These are phyloP conservation scores for Exophiala mesophila DNA, from an alignment of 2,329 filamentous ascomycete species.

Conservation along the genomic window DNA sequence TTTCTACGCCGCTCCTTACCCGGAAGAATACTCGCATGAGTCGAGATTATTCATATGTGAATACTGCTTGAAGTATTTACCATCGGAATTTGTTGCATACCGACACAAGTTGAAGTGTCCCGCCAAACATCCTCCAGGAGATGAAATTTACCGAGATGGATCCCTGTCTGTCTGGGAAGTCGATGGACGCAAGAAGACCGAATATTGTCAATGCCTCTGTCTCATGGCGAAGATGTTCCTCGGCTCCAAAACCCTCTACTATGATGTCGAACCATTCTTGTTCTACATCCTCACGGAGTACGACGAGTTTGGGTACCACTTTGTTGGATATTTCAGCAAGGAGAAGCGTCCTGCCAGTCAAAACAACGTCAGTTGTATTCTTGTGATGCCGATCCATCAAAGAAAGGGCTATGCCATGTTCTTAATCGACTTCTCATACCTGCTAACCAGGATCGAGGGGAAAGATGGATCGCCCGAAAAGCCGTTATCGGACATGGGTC, in stretches of 20 bases:
- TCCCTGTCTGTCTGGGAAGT: slow-evolving; percentile 96
- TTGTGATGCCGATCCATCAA: slow-evolving; percentile 93
- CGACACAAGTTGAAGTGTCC: slow-evolving; percentile 95
- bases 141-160: slow-evolving; percentile 95
- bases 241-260: slow-evolving; percentile 97
- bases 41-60: slow-evolving; percentile 98
- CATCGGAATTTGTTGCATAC: slow-evolving; percentile 97
- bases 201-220: slow-evolving; percentile 95
- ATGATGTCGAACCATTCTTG: slow-evolving; percentile 97
- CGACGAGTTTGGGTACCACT: slow-evolving; percentile 83
- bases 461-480: slow-evolving; percentile 97
- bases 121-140: slow-evolving; percentile 91
- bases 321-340: slow-evolving; percentile 99
- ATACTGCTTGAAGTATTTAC: slow-evolving; percentile 99
- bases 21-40: slow-evolving; percentile 96
- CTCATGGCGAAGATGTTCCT: slow-evolving; percentile 93
- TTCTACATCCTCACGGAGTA: slow-evolving; percentile 97
- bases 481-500: slow-evolving; percentile 92
- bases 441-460: slow-evolving; percentile 84
- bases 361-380: slow-evolving; percentile 96
- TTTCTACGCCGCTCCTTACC: slow-evolving; percentile 97
- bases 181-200: slow-evolving; percentile 86
- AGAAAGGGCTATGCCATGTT: slow-evolving; percentile 95
- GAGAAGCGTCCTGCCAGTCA: slow-evolving; percentile 91
- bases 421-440: slow-evolving; percentile 96